Base-by-base conservation (phyloP, 805 yeast species). In the Metschnikowia sp. region DNA sequence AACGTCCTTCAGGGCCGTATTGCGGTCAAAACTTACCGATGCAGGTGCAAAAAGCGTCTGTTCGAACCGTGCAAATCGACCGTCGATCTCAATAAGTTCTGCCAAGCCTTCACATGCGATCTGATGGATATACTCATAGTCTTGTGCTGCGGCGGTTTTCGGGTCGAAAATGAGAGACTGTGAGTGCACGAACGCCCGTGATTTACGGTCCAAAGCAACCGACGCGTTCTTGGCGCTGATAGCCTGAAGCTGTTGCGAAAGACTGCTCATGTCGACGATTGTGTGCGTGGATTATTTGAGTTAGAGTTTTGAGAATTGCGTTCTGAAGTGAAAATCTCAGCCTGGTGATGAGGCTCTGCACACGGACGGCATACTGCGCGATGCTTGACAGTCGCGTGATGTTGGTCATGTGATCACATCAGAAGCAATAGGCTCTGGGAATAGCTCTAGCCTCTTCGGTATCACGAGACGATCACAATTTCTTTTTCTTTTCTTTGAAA, bases 111-210 rank as follows among this genome's bases (percentile, higher is more conserved):
- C 94, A 7, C 78, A 58, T 2, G 94, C 85, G 47, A 79, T 79
- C 44, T 83, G 78, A 60, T 77, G 86, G 48, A 94, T 82, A 39
- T 84, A 75, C 56, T 90, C 97, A 60, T 81, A 91, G 64, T 94
- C 99, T 70, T 94, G 98, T 32, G 91, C 79, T n/a, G 95, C 88
- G 13, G 99, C 99, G 51, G 82, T 83, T 58, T 84, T 82, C 9
- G 96, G 77, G 37, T 88, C 95, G 64, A 85, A 91, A 28, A 94
- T 78, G 54, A 94, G 79, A 40, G 99, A 94, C 35, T 88, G 84
- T 34, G 96, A 82, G 62, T 94, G 99, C 48, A 90, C 71, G 65
- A 86, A 87, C 52, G 90, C 88, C 65, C 97, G 77, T 57, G 81
- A 77, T 66, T 90, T 90, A 65, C 97, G 81, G 63, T 92, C 97